These are phyloP conservation scores for Herpetospermum pedunculosum DNA, from an alignment of 306 rosid genomes.

Conservation along the genomic window DNA sequence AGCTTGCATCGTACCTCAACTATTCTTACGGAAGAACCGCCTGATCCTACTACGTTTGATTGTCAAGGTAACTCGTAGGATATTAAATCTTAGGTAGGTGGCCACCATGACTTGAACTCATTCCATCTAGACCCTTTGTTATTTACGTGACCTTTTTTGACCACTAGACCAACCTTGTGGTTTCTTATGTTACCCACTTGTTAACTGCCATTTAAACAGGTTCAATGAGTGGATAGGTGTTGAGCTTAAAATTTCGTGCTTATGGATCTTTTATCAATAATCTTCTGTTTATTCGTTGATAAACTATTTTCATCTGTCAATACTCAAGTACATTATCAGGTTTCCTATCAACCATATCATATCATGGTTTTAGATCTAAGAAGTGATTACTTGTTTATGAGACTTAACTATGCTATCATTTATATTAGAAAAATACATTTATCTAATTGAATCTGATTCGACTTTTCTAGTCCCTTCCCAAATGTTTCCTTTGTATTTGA, in stretches of 20 bases:
- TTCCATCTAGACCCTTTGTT: no score
- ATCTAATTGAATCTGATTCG: neutral
- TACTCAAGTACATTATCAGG: neutral
- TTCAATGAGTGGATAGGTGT: neutral
- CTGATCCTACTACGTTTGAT: no score
- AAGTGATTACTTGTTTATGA: neutral
- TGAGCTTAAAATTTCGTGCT: neutral
- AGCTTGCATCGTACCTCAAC: no score
- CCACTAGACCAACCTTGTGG: no score
- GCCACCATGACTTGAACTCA: no score
- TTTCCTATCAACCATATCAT: neutral
- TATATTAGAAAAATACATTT: neutral
- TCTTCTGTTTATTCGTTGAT: neutral
- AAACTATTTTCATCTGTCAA: neutral
- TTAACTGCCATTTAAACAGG: neutral
- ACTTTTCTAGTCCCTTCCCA: neutral
- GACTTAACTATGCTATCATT: neutral
- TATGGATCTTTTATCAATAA: neutral
- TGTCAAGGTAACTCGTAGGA: no score
- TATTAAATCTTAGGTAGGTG: no score
- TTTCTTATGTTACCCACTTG: neutral
- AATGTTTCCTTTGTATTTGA: neutral
- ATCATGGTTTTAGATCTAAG: neutral
- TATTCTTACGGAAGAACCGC: no score
- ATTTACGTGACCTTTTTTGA: no score